Conservation (phyloP, 371 early-diverging fungal genomes). For the Apophysomyces trapeziformis region DNA sequence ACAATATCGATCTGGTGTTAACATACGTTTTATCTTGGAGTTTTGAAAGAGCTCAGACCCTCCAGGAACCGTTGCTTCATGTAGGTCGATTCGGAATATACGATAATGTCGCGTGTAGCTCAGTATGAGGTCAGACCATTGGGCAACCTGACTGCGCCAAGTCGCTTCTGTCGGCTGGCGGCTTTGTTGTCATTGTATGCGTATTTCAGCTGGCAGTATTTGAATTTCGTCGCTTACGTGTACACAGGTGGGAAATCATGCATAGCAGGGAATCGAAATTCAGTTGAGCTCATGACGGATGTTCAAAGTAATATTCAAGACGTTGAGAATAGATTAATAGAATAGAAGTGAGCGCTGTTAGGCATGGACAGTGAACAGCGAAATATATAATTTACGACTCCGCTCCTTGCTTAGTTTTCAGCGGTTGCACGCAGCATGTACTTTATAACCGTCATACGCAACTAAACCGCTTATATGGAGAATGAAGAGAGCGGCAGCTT, state of each 20-base stretch:
- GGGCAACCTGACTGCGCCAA: constrained; percentile 79
- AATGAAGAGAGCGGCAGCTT: too few relatives aligned
- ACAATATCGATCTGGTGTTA: constrained; percentile 11
- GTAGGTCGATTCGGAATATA: constrained; percentile 68
- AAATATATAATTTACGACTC: too few relatives aligned
- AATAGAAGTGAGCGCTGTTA: too few relatives aligned
- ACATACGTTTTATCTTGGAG: constrained; percentile 63
- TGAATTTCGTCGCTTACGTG: constrained; percentile 65
- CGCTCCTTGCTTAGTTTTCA: too few relatives aligned
- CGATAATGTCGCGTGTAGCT: constrained; percentile 67
- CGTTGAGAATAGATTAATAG: too few relatives aligned
- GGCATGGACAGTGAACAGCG: too few relatives aligned
- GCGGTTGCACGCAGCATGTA: too few relatives aligned
- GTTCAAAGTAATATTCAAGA: neutral
- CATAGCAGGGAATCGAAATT: constrained; percentile 75
- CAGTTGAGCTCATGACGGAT: constrained; percentile 16
- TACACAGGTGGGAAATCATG: constrained; percentile 91
- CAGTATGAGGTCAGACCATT: constrained; percentile 82
- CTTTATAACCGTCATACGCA: too few relatives aligned
- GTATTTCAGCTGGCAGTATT: neutral
- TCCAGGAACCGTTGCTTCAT: constrained; percentile 58
- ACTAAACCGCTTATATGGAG: too few relatives aligned
- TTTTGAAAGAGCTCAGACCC: constrained; percentile 70
- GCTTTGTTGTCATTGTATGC: constrained; percentile 38
- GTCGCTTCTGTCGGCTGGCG: constrained; percentile 83